Percentiles rank a stretch among this genome's conserved stretches.
Evolutionary conservation across 805 yeast species (phyloP).

Genomic region (Kuraishia molischiana): DNA sequence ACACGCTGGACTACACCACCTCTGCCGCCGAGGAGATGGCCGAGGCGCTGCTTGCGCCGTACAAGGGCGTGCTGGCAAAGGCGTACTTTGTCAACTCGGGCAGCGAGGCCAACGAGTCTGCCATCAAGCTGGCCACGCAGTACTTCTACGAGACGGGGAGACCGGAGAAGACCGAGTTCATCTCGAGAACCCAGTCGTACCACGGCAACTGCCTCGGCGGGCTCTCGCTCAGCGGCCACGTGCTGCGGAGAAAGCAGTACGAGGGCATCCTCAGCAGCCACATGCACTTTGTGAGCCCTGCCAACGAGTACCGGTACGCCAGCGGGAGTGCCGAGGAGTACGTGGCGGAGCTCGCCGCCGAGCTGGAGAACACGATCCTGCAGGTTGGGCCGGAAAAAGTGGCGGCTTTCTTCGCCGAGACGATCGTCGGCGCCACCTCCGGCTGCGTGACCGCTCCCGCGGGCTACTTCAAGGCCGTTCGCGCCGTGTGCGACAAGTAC

Average conservation of each 20-base stretch:
- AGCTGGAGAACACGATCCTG: slow-evolving; percentile 14
- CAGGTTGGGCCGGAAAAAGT: slow-evolving; percentile 14
- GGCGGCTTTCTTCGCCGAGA: slow-evolving; percentile 15
- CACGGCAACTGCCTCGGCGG: slow-evolving; percentile 14
- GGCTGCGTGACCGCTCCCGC: slow-evolving; percentile 11
- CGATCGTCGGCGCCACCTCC: slow-evolving; percentile 14
- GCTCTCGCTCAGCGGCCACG: slow-evolving; percentile 10
- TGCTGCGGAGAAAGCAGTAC: slow-evolving; percentile 8
- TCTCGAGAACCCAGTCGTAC: slow-evolving; percentile 13
- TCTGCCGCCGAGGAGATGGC: slow-evolving; percentile 8
- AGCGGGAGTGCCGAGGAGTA: slow-evolving; percentile 7
- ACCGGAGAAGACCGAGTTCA: slow-evolving; percentile 9
- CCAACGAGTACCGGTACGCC: slow-evolving; percentile 9
- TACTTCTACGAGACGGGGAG: slow-evolving; percentile 11
- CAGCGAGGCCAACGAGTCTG: slow-evolving; percentile 27
- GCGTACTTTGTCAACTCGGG: slow-evolving; percentile 12
- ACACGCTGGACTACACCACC: slow-evolving; percentile 6
- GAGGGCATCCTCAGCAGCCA: slow-evolving; percentile 5
- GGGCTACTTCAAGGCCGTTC: slow-evolving; percentile 18
- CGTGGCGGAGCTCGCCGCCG: slow-evolving; percentile 9
- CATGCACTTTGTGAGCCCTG: slow-evolving; percentile 12
- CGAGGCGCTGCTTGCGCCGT: slow-evolving; percentile 4
- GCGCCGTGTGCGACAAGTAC: slow-evolving; percentile 22
- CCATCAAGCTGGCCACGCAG: slow-evolving; percentile 21
- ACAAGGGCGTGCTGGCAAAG: slow-evolving; percentile 6